phyloP scores from a whole-genome alignment of 164 flowering plant species.

The Aristolochia contorta region DNA sequence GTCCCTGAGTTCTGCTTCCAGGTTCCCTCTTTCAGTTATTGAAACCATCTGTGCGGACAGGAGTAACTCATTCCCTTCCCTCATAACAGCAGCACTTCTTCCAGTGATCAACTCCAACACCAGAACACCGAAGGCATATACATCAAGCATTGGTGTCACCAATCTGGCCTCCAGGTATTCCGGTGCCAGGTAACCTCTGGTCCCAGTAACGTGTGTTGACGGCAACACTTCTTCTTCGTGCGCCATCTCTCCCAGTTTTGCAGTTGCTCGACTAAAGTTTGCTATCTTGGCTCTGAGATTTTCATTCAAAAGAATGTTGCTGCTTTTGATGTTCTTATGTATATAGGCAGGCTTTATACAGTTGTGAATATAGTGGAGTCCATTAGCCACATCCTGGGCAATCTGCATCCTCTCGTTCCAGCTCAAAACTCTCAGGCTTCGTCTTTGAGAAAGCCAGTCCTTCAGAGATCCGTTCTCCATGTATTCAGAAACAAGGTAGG shows the following conservation, averaged over 20 bases:
- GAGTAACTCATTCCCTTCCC: conserved; percentile 2
- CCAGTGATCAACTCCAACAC: conserved; percentile 56
- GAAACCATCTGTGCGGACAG: conserved; percentile 1
- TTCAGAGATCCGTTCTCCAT: conserved; percentile 48
- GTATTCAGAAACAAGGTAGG: conserved; percentile 51
- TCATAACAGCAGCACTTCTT: conserved; percentile 21
- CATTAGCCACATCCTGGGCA: conserved; percentile 59
- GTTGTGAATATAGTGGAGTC: conserved; percentile 60
- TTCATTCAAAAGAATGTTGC: conserved; percentile 37
- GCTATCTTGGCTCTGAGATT: conserved; percentile 53
- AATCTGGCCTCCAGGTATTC: conserved; percentile 42
- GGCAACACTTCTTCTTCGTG: background rate
- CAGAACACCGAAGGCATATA: conserved; percentile 68
- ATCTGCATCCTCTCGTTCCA: conserved; percentile 50
- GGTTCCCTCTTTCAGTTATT: conserved; percentile 15
- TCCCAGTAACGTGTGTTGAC: conserved; percentile 24
- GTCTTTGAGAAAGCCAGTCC: conserved; percentile 32
- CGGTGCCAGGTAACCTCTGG: conserved; percentile 59
- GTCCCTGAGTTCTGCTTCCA: conserved; percentile 18
- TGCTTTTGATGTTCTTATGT: conserved; percentile 47
- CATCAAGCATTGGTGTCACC: conserved; percentile 45
- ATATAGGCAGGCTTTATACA: conserved; percentile 43
- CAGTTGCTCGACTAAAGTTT: conserved; percentile 34
- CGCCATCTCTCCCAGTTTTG: conserved; percentile 21
- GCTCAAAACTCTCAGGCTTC: conserved; percentile 8